Base-by-base conservation (phyloP, 306 rosid genomes). In the Hylodesmum podocarpum region DNA sequence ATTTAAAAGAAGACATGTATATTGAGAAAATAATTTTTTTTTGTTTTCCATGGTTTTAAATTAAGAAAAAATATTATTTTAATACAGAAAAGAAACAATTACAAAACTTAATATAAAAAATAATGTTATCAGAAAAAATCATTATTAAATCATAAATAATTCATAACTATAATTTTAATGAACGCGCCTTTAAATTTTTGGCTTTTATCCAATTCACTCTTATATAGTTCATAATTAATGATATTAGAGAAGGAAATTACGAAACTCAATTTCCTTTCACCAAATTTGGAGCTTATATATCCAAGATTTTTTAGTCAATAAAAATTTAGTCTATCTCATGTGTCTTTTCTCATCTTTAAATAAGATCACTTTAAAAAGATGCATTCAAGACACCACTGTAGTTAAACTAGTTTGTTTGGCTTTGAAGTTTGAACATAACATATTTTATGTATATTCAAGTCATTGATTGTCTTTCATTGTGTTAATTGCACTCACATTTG, bases 391-490 rank as follows among this genome's bases (percentile, higher is more conserved):
- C 6, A 47, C 14, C 6, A 47, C 14, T 47, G 46, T 19, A 61
- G 67, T 66, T 66, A 51, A 65, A 55, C 28, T 21, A 67, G 18
- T 51, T 63, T 0, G 4, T 27, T 43, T 39, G 66, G 11, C 36
- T 75, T 59, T 63, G 44, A 59, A 58, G 25, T 75, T 59, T 63
- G 44, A 59, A 58, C 78, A 28, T 44, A 24, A 10, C 8, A 21
- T 1, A 50, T 50, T 1, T 61, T 44, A 14, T 46, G 10, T 39
- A 6, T 7, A 61, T 75, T 62, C n/a, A 34, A 58, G 43, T 74
- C 54, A 76, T 50, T 65, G 73, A 76, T 66, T 65, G 27, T 41
- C 54, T 49, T 65, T 66, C 46, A 51, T 39, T 39, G 34, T 31
- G 76, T 57, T 31, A 21, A 78, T 44, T 68, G 37, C 34, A 57